These are phyloP conservation scores for Daldinia bambusicola DNA, from an alignment of 495 filamentous ascomycete species.

Conservation along the genomic window DNA sequence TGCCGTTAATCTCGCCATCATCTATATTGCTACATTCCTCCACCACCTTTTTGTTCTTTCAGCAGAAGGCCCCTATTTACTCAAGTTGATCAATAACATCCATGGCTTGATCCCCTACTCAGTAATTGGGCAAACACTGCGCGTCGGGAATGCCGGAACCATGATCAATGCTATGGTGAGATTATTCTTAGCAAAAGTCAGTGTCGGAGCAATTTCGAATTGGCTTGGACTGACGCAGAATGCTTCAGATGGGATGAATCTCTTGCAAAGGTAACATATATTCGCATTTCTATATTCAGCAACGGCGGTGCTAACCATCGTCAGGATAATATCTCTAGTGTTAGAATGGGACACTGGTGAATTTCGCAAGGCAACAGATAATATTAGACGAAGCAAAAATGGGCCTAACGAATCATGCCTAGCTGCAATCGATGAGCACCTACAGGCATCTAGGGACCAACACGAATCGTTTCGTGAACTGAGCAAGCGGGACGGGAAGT, in stretches of 20 bases:
- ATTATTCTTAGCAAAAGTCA: constrained; percentile 72
- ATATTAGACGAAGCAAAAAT: constrained; percentile 62
- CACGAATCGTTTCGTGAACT: constrained; percentile 58
- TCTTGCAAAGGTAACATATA: constrained; percentile 67
- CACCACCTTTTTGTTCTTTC: constrained; percentile 71
- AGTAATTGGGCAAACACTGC: constrained; percentile 68
- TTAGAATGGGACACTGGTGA: constrained; percentile 69
- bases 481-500: constrained; percentile 52
- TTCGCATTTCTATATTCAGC: neutral
- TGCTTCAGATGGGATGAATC: constrained; percentile 73
- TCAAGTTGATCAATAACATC: constrained; percentile 66
- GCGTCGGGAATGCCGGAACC: constrained; percentile 72
- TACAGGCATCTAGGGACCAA: constrained; percentile 55
- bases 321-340: constrained; percentile 70
- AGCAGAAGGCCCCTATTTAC: constrained; percentile 69
- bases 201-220: constrained; percentile 68
- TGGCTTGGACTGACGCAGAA: constrained; percentile 71
- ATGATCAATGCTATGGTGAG: constrained; percentile 74
- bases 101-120: constrained; percentile 70
- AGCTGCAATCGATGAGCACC: constrained; percentile 59
- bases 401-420: constrained; percentile 61
- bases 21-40: constrained; percentile 71
- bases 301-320: constrained; percentile 12
- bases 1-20: constrained; percentile 65
- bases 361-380: constrained; percentile 63